Evolutionary conservation across 2,329 filamentous ascomycete species (phyloP), one percentile per base, ranked within the genome.

Genomic region (Coniochaeta ligniaria): DNA sequence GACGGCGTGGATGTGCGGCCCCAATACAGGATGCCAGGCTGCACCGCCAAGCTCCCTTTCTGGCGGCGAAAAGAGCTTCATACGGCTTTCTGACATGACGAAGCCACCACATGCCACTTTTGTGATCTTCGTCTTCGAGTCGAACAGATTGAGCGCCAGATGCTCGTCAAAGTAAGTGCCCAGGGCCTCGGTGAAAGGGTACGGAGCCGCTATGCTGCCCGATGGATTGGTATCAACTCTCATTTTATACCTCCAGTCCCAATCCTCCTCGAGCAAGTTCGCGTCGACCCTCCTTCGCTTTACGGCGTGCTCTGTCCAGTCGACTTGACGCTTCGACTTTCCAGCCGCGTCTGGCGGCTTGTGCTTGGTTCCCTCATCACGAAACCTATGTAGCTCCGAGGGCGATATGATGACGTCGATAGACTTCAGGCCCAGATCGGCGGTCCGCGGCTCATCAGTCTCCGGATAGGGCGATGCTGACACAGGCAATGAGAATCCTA

Each of bases 31-130:
- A 6, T 16, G 26, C 14, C 28, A 26, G n/a, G 22, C 26, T 24
- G 6, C 22, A 14, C 7, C 45, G 20, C 24, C 22, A 50, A 28
- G 20, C 7, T 57, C 52, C 16, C 35, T 38, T 16, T 38, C 54
- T n/a, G 31, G 16, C 17, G 22, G 11, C 36, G 36, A 20, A 31
- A 58, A 58, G 35, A 70, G n/a, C 69, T 85, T 85, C 22, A 85
- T 58, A 31, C 81, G 74, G 12, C 72, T 78, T 62, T 83, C 82
- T 0, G 80, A 79, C 12, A 85, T 70, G 41, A 80, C 78, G 60
- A 86, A 86, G 0, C 81, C 82, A 0, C 78, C 79, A 62, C 82
- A 85, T 0, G 81, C 81, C 31, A 86, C 75, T 63, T 83, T 82
- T 14, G 73, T 73, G 26, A 86, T 70, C 1, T 76, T 72, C 3